Evolutionary conservation across 2,329 filamentous ascomycete species (phyloP), one percentile per base, ranked within the genome.

Genomic region (Ceratocystiopsis sp.): DNA sequence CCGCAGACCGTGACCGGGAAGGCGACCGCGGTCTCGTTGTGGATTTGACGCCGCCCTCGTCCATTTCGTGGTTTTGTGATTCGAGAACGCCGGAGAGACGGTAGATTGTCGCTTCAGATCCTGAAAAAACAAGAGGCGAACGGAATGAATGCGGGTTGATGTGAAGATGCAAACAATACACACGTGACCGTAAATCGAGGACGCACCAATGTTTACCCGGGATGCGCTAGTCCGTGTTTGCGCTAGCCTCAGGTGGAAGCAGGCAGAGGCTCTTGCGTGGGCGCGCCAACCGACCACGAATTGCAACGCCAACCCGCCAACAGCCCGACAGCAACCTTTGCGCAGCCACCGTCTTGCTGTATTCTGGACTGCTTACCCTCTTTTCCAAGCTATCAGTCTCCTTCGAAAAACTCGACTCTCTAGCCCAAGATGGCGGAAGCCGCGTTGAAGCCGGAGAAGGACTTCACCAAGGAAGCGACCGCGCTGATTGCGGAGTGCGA

Each of bases 401-500:
- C 15, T 8, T 44, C 15, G 2, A 18, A 18, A 21, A n/a, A 13
- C 37, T 29, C 7, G 14, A 21, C 18, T 29, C 32, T 8, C 32
- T 11, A 2, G n/a, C 37, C 55, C 62, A 71, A 52, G 59, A 93
- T 93, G 86, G 82, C 86, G 57, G 83, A 86, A 65, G 77, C 77
- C 63, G 65, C 73, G 57, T 65, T 91, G 63, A 93, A 93, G 75
- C 84, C 89, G 58, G 91, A 98, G 71, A 95, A 93, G 80, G 91
- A 98, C 78, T 95, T 84, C 75, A 81, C 84, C 59, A 93, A 94
- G 68, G 87, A 96, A 65, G 85, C 84, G 57, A 87, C 96, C 70
- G 77, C 81, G 66, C 76, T 84, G 64, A 78, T 98, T 53, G 83
- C 85, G 41, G 86, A 95, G 65, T 85, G 86, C 46, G 78, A 96